Percentiles rank a stretch among this genome's conserved stretches.
phyloP scores from a whole-genome alignment of 2,329 filamentous ascomycete species.

The Colletotrichum orchidophilum region DNA sequence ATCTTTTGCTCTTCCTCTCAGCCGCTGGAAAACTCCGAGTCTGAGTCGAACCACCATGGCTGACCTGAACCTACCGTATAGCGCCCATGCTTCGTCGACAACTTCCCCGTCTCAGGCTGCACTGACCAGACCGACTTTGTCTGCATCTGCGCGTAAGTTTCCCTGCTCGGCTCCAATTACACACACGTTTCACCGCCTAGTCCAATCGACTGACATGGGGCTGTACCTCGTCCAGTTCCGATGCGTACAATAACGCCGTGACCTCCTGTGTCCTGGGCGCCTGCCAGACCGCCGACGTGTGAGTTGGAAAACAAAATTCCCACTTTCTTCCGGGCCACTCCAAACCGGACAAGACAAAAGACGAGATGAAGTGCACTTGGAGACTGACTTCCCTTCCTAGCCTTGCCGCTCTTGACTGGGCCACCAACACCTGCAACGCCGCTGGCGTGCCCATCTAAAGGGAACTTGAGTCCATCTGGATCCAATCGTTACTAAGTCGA shows the following conservation, averaged over 20 bases:
- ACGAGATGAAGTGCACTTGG: not conserved
- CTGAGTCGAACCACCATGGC: not conserved
- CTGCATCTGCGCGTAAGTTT: conserved; percentile 32
- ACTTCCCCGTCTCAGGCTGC: conserved; percentile 26
- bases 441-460: conserved; percentile 14
- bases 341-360: too few relatives aligned
- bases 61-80: not conserved
- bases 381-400: not conserved
- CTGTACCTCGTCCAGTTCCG: not conserved
- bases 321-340: too few relatives aligned
- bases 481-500: not conserved
- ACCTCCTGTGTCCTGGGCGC: conserved; percentile 17
- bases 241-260: conserved; percentile 20
- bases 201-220: not conserved
- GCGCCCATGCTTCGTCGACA: conserved; percentile 30
- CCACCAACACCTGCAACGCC: conserved; percentile 12
- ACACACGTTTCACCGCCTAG: too few relatives aligned
- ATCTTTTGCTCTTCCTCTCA: too few relatives aligned
- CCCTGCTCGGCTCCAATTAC: too few relatives aligned
- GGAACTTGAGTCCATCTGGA: not conserved
- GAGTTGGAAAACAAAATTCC: too few relatives aligned
- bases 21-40: too few relatives aligned
- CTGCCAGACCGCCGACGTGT: conserved; percentile 5
- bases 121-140: conserved; percentile 29
- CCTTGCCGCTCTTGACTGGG: conserved; percentile 12